These are phyloP conservation scores for Cryptococcus wingfieldii DNA, from an alignment of 1,284 basidiomycete species.

Conservation along the genomic window DNA sequence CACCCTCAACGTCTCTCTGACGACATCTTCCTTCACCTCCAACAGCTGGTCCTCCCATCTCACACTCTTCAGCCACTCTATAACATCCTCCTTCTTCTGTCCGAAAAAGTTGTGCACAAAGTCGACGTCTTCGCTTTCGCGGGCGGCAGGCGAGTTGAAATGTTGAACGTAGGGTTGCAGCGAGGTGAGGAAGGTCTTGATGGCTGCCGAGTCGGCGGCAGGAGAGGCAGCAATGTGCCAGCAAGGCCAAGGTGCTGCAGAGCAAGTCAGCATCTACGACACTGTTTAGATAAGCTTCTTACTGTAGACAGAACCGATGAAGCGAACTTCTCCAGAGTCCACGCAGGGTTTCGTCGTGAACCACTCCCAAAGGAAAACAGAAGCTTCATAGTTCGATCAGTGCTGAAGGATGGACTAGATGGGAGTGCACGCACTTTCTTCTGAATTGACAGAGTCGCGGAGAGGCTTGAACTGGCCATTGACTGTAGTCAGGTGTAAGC, in stretches of 20 bases:
- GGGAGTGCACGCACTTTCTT: constrained; percentile 44
- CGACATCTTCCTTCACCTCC: constrained; percentile 60
- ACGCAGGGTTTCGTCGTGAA: constrained; percentile 94
- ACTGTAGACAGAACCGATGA: constrained; percentile 53
- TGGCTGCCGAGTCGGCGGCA: constrained; percentile 52
- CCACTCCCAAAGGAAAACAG: constrained; percentile 75
- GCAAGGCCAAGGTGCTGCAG: constrained; percentile 86
- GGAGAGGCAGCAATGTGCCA: constrained; percentile 88
- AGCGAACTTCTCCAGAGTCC: constrained; percentile 75
- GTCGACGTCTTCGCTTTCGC: constrained; percentile 60
- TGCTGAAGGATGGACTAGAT: background rate
- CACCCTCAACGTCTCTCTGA: constrained; percentile 65
- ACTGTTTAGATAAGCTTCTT: constrained; percentile 4
- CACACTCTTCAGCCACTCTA: constrained; percentile 78
- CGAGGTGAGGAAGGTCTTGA: constrained; percentile 60
- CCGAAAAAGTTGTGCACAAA: constrained; percentile 75
- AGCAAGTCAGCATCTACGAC: background rate
- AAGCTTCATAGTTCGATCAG: constrained; percentile 17
- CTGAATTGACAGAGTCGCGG: constrained; percentile 83
- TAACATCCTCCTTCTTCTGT: constrained; percentile 59
- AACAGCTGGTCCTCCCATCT: constrained; percentile 65
- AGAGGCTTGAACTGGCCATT: constrained; percentile 88
- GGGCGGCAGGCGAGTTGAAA: constrained; percentile 64
- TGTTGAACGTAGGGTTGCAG: constrained; percentile 63
- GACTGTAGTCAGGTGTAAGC: constrained; percentile 53